Evolutionary conservation across 371 early-diverging fungal species (phyloP), one percentile per base, ranked within the genome.

Genomic region (Syncephalastrum monosporum): DNA sequence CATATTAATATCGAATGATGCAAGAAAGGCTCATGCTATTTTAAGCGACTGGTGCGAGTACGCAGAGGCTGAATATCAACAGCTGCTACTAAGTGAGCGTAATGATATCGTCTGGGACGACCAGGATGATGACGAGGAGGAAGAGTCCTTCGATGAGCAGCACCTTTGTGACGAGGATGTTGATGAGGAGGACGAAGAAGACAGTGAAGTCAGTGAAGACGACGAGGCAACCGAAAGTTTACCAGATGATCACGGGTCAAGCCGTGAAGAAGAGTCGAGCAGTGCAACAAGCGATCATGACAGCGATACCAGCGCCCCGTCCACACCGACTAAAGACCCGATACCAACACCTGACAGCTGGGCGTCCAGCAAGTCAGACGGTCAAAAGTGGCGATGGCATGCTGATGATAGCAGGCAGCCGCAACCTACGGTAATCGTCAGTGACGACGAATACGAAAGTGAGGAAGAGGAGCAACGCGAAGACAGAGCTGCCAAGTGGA

Each of bases 31-130:
- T 50, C 42, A 17, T 33, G 38, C 44, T 29, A 43, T 53, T 21
- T 48, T 21, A 24, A 74, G 75, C 45, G 63, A 68, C 48, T 75
- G 75, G 75, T 63, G 61, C 51, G 70, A 64, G 13, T 75, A 68
- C 50, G 72, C 75, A 23, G 75, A 75, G 47, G 38, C 55, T 23
- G 75, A 75, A 55, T 75, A 72, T 27, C 64, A 63, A 5, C 65
- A 72, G 44, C 55, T 75, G 2, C 47, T 69, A 24, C 42, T 56
- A 1, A 66, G 48, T 50, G 74, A 74, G 41, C 63, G 56, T 19
- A 53, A 61, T 27, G 56, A 53, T 12, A 54, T 55, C 15, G 45
- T 55, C n/a, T 68, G 65, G 62, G 68, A 67, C 16, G 68, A 63
- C 27, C 53, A 61, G 16, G 57, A 54, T 16, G 66, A 60, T 23